Conservation (phyloP, 2,329 filamentous ascomycete genomes). For the Ceratocystis papillata region DNA sequence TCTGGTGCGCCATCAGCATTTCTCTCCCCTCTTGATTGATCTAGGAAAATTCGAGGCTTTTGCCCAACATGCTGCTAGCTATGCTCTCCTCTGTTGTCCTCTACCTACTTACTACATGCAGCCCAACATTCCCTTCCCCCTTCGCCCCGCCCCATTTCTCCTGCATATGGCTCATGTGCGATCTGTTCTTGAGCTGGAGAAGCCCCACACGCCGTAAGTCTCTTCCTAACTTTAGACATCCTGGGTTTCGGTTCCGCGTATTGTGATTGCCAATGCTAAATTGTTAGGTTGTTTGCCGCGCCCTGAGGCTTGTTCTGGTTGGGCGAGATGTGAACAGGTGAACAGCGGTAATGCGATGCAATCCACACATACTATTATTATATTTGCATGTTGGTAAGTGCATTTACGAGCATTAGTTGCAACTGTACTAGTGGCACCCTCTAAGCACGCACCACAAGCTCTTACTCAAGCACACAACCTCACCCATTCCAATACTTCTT, state of each 20-base stretch:
- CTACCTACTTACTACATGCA: not conserved
- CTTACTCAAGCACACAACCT: too few relatives aligned
- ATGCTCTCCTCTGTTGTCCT: not conserved
- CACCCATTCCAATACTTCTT: not conserved
- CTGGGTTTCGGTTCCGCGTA: not conserved
- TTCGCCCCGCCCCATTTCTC: constrained; percentile 21
- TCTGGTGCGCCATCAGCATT: not conserved
- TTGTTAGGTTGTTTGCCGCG: not conserved
- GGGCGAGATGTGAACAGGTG: not conserved
- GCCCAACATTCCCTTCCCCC: constrained; percentile 17
- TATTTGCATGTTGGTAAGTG: not conserved
- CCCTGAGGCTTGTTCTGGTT: not conserved
- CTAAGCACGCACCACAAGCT: too few relatives aligned
- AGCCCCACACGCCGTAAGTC: constrained; percentile 14
- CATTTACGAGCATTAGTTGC: not conserved
- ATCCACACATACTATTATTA: not conserved
- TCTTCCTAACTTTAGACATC: not conserved
- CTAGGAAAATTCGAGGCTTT: not conserved
- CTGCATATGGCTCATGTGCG: constrained; percentile 23
- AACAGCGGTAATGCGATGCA: too few relatives aligned
- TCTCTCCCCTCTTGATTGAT: not conserved
- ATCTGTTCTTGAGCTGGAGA: constrained; percentile 22
- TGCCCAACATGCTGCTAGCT: not conserved
- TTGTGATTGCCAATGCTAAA: not conserved
- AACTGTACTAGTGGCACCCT: too few relatives aligned